A percentile compares a stretch with the other conserved stretches of the same genome.
phyloP scores from a whole-genome alignment of 2,329 filamentous ascomycete species.

The Exophiala bonariae region DNA sequence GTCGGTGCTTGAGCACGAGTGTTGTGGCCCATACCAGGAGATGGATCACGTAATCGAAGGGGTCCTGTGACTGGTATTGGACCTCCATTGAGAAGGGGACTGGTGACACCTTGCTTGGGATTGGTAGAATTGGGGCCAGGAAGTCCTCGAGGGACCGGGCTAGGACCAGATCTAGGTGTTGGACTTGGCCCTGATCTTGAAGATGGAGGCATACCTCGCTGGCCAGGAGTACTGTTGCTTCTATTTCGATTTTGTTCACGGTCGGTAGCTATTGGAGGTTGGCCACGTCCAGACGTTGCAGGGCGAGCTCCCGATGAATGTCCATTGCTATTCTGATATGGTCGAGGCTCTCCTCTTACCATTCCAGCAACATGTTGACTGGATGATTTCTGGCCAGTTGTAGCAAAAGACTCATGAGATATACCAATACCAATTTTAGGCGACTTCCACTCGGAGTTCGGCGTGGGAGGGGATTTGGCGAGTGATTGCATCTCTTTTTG shows the following conservation, averaged over 20 bases:
- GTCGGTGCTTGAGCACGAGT: slow-evolving; percentile 24
- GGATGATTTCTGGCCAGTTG: slow-evolving; percentile 1
- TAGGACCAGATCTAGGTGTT: slow-evolving; percentile 9
- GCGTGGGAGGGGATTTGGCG: slow-evolving; percentile 16
- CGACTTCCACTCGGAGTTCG: slow-evolving; percentile 20
- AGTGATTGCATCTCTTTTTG: slow-evolving; percentile 15
- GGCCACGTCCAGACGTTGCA: slow-evolving; percentile 12
- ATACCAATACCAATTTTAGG: slow-evolving; percentile 21
- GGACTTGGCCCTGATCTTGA: slow-evolving; percentile 18
- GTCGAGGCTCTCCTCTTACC: slow-evolving; percentile 4
- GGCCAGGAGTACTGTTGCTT: slow-evolving; percentile 16
- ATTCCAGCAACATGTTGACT: slow-evolving; percentile 7
- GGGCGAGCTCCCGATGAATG: slow-evolving; percentile 14
- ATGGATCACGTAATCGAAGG: slow-evolving; percentile 23
- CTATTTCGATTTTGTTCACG: slow-evolving; percentile 8
- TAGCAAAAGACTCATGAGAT: slow-evolving; percentile 11
- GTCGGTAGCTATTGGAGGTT: slow-evolving; percentile 10
- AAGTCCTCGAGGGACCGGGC: slow-evolving; percentile 14
- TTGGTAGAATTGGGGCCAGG: slow-evolving; percentile 4
- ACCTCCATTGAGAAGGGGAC: slow-evolving; percentile 2
- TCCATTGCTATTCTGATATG: slow-evolving; percentile 23
- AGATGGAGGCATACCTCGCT: slow-evolving; percentile 12
- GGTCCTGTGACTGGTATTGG: slow-evolving; percentile 3
- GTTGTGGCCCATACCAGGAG: slow-evolving; percentile 22
- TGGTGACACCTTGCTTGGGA: background rate